Conservation (phyloP, 2,329 filamentous ascomycete species). For the Verticillium nonalfalfae region DNA sequence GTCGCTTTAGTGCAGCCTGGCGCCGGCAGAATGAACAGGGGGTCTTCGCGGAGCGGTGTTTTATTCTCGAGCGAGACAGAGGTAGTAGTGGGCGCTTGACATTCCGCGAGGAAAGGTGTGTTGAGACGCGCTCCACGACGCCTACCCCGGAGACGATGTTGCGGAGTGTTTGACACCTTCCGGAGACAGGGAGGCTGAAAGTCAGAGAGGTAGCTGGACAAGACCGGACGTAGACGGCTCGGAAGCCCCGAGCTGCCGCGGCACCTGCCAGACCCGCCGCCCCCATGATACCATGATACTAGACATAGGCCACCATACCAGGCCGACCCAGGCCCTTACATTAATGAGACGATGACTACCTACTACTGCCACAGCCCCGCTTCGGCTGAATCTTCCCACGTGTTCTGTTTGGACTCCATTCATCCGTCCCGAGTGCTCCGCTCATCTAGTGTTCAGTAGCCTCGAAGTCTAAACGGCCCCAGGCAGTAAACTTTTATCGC, state of each 20-base stretch:
- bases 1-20: constrained; percentile 34
- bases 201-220: background rate
- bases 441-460: background rate
- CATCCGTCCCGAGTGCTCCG: background rate
- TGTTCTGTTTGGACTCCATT: background rate
- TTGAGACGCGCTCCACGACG: constrained; percentile 11
- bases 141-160: constrained; percentile 7
- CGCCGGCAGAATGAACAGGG: constrained; percentile 30
- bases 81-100: constrained; percentile 4
- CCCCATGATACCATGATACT: background rate
- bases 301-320: background rate
- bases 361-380: background rate
- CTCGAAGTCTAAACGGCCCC: background rate
- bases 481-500: background rate
- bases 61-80: constrained; percentile 26
- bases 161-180: background rate
- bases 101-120: constrained; percentile 8
- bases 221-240: background rate
- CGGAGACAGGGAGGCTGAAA: background rate
- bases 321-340: background rate
- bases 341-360: background rate
- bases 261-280: background rate
- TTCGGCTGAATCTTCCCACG: background rate
- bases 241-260: background rate
- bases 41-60: constrained; percentile 40